Evolutionary conservation across 148 eudicot species (phyloP).

Genomic region (Camellia japonica): DNA sequence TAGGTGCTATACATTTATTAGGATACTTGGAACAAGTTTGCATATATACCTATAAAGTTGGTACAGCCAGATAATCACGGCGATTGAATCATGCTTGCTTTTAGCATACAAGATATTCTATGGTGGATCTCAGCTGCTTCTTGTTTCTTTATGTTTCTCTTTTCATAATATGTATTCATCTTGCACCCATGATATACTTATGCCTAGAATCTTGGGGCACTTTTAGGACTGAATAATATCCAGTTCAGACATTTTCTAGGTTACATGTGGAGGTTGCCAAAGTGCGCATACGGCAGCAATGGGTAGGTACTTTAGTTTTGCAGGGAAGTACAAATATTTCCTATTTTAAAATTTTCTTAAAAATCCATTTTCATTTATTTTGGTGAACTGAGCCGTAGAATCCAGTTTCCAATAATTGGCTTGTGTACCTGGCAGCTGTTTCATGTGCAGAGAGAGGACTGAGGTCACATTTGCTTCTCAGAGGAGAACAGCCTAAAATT

Average conservation of each 20-base stretch:
- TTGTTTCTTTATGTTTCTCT: background rate
- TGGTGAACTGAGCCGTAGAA: slow-evolving; percentile 1
- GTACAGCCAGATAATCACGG: background rate
- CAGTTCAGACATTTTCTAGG: slow-evolving; percentile 52
- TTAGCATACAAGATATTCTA: slow-evolving; percentile 1
- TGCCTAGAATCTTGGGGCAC: slow-evolving; percentile 1
- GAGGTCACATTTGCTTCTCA: slow-evolving; percentile 78
- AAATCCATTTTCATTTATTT: background rate
- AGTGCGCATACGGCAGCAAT: slow-evolving; percentile 98
- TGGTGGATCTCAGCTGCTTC: background rate
- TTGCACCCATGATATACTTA: slow-evolving; percentile 1
- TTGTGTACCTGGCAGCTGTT: slow-evolving; percentile 60
- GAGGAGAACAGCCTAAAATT: slow-evolving; percentile 88
- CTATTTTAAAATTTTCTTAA: background rate
- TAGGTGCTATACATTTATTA: background rate
- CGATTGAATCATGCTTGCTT: background rate
- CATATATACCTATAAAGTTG: background rate
- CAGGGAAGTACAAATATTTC: background rate
- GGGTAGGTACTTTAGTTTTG: slow-evolving; percentile 47
- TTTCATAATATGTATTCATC: background rate
- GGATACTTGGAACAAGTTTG: background rate
- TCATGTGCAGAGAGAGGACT: slow-evolving; percentile 93
- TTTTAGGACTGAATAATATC: slow-evolving; percentile 26
- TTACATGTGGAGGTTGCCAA: slow-evolving; percentile 99
- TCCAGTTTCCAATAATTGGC: slow-evolving; percentile 5